Evolutionary conservation across 352 stramenopile genomes (phyloP), one percentile per base, ranked within the genome.

Genomic region (Phytophthora lateralis): DNA sequence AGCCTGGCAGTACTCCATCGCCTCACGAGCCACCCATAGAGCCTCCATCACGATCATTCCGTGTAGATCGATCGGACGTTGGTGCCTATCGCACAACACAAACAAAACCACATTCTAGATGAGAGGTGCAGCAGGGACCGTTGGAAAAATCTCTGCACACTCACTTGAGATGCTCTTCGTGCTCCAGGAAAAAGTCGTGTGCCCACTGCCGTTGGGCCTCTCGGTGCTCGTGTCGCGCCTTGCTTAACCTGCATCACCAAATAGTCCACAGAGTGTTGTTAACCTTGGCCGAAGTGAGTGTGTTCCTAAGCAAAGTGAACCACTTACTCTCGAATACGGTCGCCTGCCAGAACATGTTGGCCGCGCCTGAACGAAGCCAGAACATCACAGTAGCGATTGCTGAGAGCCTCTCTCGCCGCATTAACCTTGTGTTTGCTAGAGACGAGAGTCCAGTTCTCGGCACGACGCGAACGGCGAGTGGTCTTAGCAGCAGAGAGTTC

Each of bases 21-120:
- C 69, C 50, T 89, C 78, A 27, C 75, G 70, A 20, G 71, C 64
- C 9, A 91, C 69, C 56, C 80, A 82, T 6, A 89, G 62, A 32
- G 80, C 69, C 53, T 91, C 76, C 66, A 89, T 77, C 27, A 91
- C 80, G 34, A 83, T 86, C 59, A 89, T 72, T 1, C 80, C 78
- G 48, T 90, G 82, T 24, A 91, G 39, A 63, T 91, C 82, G 14
- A 91, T 66, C 14, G 82, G 71, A 21, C 76, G 76, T 37, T 76
- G 60, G 38, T 73, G 69, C 17, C 76, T 86, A 48, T 35, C 15
- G 18, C 51, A 67, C 20, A 60, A 64, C 38, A 44, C 32, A 64
- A 60, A 51, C 38, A 50, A 20, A 66, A 66, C 17, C 50, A 59
- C 14, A 57, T 32, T 30, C 4, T 37, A 46, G 27, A 60, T 56